Evolutionary conservation across 306 rosid species (phyloP), one percentile per base, ranked within the genome.

Genomic region (Cicer judaicum): DNA sequence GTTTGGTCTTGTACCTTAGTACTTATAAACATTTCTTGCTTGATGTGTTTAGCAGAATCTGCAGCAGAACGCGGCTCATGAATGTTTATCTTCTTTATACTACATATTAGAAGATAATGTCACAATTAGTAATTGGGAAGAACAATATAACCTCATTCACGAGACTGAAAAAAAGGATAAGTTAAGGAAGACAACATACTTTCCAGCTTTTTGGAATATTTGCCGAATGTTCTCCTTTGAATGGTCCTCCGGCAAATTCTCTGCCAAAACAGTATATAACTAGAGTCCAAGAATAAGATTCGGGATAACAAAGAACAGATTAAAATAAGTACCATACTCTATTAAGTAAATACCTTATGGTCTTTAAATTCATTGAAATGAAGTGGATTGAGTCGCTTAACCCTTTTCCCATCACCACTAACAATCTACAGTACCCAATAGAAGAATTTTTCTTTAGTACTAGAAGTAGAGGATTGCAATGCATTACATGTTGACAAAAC

Each of bases 251-350:
- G 99, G 98, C 78, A 95, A 86, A 79, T 95, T 88, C 83, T 95
- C 99, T 71, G 83, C 97, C 90, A 95, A 76, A 80, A 95, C 97
- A 87, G 99, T 95, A 77, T 14, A 92, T 79, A 85, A 87, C 99
- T 95, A 72, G 80, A 85, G 76, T 64, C 82, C 87, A 77, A 77
- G 80, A 65, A 82, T 86, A 82, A 91, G 87, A 75, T 10, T 39
- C 82, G 21, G 49, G 38, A 79, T 64, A 75, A 61, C 38, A 70
- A 29, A 60, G 9, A 34, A 53, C 6, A 62, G 43, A 72, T 68
- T 7, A 77, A 12, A 24, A 7, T 21, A 24, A 13, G 39, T 50
- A 76, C 42, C 47, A 81, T 62, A 50, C 62, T 80, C 79, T 46
- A 56, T 66, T 40, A 71, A 74, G 62, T 59, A 80, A 72, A 50